Base-by-base conservation (phyloP, 2,329 filamentous ascomycete species). In the Emydomyces testavorans region DNA sequence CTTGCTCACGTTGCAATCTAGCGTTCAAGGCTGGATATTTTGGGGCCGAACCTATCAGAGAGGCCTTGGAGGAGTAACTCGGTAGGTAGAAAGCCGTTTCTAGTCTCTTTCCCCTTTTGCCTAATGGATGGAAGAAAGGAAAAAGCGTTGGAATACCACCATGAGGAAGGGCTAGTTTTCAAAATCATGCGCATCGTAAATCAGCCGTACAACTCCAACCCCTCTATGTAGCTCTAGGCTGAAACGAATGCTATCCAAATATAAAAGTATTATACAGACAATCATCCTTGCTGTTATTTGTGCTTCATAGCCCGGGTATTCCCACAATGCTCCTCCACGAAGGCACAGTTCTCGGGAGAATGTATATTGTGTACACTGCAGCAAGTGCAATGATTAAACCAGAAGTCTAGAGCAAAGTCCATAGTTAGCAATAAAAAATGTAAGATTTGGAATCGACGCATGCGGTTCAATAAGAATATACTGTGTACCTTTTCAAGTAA, bases 401-500 rank as follows among this genome's bases (percentile, higher is more conserved):
- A 23, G 71, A 73, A 48, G 75, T 59, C 72, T 74, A 48, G 48
- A 24, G 34, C 40, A 49, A 44, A 46, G 34, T 29, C n/a, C 7
- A 46, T 54, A 29, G 54, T 49, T 28, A 47, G 43, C 37, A 50
- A 23, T 38, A 13, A 26, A 38, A 5, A 15, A 43, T 13, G 10
- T 16, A 20, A 36, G 41, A 18, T 32, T 13, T 26, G 16, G 41
- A 31, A 35, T 42, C 31, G 26, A n/a, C 10, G 18, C 0, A 55
- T 65, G 49, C 65, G 60, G 46, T 44, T 36, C 21, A 18, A n/a
- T n/a, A n/a, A n/a, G n/a, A n/a, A n/a, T n/a, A n/a, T 21, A 11
- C 36, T 45, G 62, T 74, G 60, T 58, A 85, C 83, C 82, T 96
- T 98, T 71, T 98, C 92, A 58, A 93, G 82, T 89, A 90, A 96